Evolutionary conservation across 1,284 basidiomycete genomes (phyloP), one percentile per base, ranked within the genome.

Genomic region (Malassezia arunalokei): DNA sequence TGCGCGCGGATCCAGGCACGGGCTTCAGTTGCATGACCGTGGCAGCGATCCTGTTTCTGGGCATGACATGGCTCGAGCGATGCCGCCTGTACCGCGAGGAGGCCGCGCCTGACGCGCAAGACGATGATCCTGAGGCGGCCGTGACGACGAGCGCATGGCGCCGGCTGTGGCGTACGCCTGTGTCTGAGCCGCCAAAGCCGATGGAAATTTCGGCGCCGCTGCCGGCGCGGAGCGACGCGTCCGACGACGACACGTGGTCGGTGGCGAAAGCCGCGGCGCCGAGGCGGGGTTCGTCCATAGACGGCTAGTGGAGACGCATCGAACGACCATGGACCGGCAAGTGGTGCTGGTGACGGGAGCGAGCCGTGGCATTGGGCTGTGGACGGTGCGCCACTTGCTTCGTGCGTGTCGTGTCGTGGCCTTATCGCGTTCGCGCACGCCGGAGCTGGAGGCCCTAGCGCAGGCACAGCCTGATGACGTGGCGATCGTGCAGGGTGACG

Each of bases 351-450:
- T 73, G 4, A 65, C 60, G 35, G 63, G 75, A 6, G 75, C 64
- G 0, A 73, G 71, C 11, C 71, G 76, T 39, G 88, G 88, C 31
- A 82, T 92, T 52, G 88, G 88, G 2, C 80, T 90, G 42, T 85
- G 83, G 15, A 78, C 83, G 51, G 79, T 83, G 35, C 77, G 69
- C 15, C 76, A 80, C 40, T 77, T 90, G 24, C 42, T 62, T 43
- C 55, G 42, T 3, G 41, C 59, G 0, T 78, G 80, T 40, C 79
- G 78, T 46, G 87, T 92, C 46, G 79, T 87, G 56, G 80, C 86
- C 0, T 75, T 91, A 54, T 85, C 85, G 7, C 81, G 88, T 30
- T 79, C 83, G 24, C 74, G 76, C 39, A 78, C 85, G 3, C 75
- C 79, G 5, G 83, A 83, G 57, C 78, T 91, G 5, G 59, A 76